A percentile compares a stretch with the other conserved stretches of the same genome.
Conservation (phyloP, 1,284 basidiomycete genomes). For the Rugosomyces carneus region DNA sequence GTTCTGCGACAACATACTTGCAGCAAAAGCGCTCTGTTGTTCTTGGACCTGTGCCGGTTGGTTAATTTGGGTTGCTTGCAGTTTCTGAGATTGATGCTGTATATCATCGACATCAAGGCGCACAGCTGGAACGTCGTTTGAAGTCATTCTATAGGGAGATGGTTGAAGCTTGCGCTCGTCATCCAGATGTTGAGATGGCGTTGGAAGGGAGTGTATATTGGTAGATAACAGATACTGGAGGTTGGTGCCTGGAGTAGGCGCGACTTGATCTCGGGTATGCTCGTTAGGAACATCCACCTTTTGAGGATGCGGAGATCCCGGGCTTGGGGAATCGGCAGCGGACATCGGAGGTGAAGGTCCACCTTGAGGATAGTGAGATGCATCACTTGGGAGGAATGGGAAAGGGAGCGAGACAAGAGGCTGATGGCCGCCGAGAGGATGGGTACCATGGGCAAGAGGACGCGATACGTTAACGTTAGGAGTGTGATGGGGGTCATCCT, state of each 20-base stretch:
- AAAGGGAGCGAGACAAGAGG: slow-evolving; percentile 9
- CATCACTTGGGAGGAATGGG: slow-evolving; percentile 7
- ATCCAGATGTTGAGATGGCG: not conserved
- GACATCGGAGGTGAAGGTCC: slow-evolving; percentile 17
- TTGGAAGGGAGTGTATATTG: not conserved
- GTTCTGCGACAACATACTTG: not conserved
- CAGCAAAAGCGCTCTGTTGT: slow-evolving; percentile 7
- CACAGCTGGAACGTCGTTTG: not conserved
- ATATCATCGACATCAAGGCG: slow-evolving; percentile 1
- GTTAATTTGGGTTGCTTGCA: not conserved
- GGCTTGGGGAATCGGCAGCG: slow-evolving; percentile 14
- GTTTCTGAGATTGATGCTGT: slow-evolving; percentile 5
- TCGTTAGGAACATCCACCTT: slow-evolving; percentile 1
- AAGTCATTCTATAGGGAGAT: slow-evolving; percentile 1
- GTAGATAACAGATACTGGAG: slow-evolving; percentile 9
- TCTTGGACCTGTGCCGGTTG: slow-evolving; percentile 4
- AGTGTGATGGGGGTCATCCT: not conserved
- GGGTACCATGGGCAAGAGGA: not conserved
- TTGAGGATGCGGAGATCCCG: slow-evolving; percentile 10
- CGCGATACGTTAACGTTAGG: slow-evolving; percentile 3
- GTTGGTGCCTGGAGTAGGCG: not conserved
- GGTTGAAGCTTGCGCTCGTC: not conserved
- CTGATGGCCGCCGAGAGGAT: not conserved
- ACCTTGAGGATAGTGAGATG: slow-evolving; percentile 5
- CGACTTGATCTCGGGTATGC: not conserved